Base-by-base conservation (phyloP, 2,329 filamentous ascomycete genomes). In the Scleromitrula shiraiana region DNA sequence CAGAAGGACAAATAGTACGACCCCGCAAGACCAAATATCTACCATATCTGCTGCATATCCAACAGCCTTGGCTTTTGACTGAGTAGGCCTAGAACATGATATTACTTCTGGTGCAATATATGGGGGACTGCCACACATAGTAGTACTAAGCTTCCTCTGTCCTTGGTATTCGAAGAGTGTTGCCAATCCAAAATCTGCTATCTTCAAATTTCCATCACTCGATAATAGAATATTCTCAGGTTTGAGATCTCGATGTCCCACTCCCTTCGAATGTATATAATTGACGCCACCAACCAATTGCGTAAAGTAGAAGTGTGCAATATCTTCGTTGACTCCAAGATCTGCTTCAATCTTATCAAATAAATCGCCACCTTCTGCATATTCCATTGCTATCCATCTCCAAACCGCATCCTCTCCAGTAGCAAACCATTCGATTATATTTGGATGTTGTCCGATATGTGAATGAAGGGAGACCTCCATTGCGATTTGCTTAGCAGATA, bases 341-440 rank as follows among this genome's bases (percentile, higher is more conserved):
- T 98, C 93, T 15, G 93, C 90, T 69, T 98, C 94, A 59, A 98
- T 97, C 73, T 98, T 98, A 79, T 98, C 93, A 66, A 98, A 98
- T 7, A 98, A 75, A 64, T 98, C 93, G 9, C 93, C 93, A 35
- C 93, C 93, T 59, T 94, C 88, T 38, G 93, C 93, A 57, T 88
- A 84, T 67, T 98, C 93, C 89, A 98, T 96, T 32, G 90, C 91
- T 59, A 98, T 95, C 93, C 93, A 98, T 58, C 86, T 80, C 91
- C 93, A 98, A 15, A 83, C 70, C 0, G 74, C 62, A 64, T 98
- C 90, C 65, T 96, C 88, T 46, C 89, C 91, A 2, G 83, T 85
- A 35, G 85, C 83, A 59, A 94, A 89, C 76, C 88, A 96, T 63
- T 88, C 84, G 60, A 98, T 96, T 56, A 98, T 85, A 66, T 98